Evolutionary conservation across 2,329 filamentous ascomycete species (phyloP).

Genomic region (Aspergillus viridinutans): DNA sequence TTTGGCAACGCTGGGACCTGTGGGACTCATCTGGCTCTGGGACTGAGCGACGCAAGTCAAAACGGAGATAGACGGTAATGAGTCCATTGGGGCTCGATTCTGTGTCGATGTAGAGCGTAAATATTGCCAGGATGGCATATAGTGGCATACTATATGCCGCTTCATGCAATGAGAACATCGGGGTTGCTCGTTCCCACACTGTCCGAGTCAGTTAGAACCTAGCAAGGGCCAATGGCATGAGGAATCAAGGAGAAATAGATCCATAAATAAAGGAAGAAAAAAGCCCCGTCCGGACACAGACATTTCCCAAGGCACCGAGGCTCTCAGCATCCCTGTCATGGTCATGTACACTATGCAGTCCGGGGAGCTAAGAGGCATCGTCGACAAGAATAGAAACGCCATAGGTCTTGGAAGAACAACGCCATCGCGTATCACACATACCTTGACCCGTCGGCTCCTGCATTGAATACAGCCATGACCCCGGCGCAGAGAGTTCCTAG

Average conservation of each 20-base stretch:
- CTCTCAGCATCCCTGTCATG: not conserved
- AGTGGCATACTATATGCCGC: constrained; percentile 13
- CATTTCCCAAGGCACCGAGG: not conserved
- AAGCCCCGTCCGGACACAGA: not conserved
- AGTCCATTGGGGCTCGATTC: constrained; percentile 1
- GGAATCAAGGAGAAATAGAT: not conserved
- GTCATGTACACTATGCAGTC: not conserved
- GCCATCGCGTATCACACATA: constrained; percentile 9
- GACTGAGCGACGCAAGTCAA: constrained; percentile 4
- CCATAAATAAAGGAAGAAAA: not conserved
- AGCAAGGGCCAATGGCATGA: not conserved
- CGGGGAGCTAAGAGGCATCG: not conserved
- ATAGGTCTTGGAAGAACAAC: not conserved
- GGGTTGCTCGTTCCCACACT: constrained; percentile 14
- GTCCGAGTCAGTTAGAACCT: constrained; percentile 9
- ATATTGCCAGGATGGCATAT: constrained; percentile 11
- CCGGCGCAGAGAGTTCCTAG: constrained; percentile 10
- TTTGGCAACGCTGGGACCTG: not conserved
- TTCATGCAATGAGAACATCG: constrained; percentile 14
- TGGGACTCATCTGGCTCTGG: constrained; percentile 6
- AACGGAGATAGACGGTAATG: constrained; percentile 9
- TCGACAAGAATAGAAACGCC: constrained; percentile 1
- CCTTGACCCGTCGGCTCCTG: constrained; percentile 17
- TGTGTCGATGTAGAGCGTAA: constrained; percentile 10
- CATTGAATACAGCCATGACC: constrained; percentile 16